These are phyloP conservation scores for Paragyromitra xinjiangensis DNA, from an alignment of 495 filamentous ascomycete species.

Conservation along the genomic window DNA sequence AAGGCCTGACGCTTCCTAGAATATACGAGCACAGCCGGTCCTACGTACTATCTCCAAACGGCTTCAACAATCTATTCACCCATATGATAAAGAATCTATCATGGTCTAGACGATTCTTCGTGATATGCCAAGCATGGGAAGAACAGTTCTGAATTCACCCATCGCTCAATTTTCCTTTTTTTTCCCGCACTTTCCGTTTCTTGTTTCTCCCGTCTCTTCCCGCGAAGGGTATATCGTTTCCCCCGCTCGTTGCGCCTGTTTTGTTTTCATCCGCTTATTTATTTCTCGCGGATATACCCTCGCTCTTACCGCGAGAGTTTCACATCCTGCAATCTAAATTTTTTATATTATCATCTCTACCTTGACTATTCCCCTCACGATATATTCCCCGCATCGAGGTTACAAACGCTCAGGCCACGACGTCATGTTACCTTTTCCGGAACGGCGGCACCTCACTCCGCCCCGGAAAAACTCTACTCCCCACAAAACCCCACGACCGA, in stretches of 20 bases:
- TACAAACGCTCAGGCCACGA: conserved; percentile 15
- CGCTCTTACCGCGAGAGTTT: neutral
- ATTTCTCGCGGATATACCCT: conserved; percentile 7
- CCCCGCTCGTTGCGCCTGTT: conserved; percentile 4
- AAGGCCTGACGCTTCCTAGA: conserved; percentile 1
- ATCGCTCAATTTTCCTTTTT: conserved; percentile 3
- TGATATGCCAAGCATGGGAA: conserved; percentile 6
- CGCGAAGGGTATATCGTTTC: neutral
- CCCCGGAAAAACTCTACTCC: conserved; percentile 34
- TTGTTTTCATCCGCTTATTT: neutral
- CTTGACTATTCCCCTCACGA: conserved; percentile 5
- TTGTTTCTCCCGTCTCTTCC: conserved; percentile 17
- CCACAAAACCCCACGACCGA: conserved; percentile 26
- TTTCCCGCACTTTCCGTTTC: neutral
- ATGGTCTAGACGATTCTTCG: neutral
- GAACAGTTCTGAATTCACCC: conserved; percentile 1
- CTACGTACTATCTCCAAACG: neutral
- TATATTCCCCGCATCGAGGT: conserved; percentile 24
- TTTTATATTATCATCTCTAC: conserved; percentile 24
- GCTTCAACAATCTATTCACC: conserved; percentile 6
- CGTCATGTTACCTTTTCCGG: conserved; percentile 31
- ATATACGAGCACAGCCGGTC: neutral
- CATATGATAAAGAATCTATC: conserved; percentile 8
- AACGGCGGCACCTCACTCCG: conserved; percentile 33
- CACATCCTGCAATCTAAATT: conserved; percentile 18